Evolutionary conservation across 148 eudicot species (phyloP), one percentile per base, ranked within the genome.

Genomic region (Spergularia bocconei): DNA sequence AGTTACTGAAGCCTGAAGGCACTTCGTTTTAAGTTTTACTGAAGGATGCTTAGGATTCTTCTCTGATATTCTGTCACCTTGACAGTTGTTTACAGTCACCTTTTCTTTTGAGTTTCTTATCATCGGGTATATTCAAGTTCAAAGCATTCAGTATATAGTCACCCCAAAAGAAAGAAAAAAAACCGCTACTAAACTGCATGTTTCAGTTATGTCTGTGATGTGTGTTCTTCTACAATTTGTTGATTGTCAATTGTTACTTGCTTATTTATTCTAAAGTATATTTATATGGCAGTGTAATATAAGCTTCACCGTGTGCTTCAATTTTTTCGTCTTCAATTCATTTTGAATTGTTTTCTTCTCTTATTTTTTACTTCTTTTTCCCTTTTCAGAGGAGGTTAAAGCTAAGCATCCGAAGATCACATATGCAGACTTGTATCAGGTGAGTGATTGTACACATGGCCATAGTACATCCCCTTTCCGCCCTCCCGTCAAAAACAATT

Each of bases 341-440:
- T 71, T 41, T 63, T 48, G 0, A 9, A 4, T 5, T 67, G 7
- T 63, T 14, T 12, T 38, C 39, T 25, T 41, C 6, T 14, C 17
- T 48, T 33, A 53, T 20, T 48, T 23, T 6, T 75, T 39, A 9
- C 53, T 48, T 25, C 44, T 19, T 51, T 21, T 66, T 68, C 39
- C 50, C 38, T 14, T 48, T 78, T 61, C 53, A 95, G 99, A 96
- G 77, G 91, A 89, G 83, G 90, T 96, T 80, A 96, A 96, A 88
- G 74, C 83, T 72, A 89, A 87, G 73, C 88, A 88, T 85, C 91
- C 94, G 48, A 92, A 83, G 87, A 88, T 96, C 67, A 90, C 98
- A 33, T 96, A 91, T 85, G 99, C 99, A 15, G 99, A 96, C 79
- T 86, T 96, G 41, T 96, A 92, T 82, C 99, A 96, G 99, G 99